Evolutionary conservation across 768 basidiomycete genomes (phyloP).

Genomic region (Boletellus sp.): DNA sequence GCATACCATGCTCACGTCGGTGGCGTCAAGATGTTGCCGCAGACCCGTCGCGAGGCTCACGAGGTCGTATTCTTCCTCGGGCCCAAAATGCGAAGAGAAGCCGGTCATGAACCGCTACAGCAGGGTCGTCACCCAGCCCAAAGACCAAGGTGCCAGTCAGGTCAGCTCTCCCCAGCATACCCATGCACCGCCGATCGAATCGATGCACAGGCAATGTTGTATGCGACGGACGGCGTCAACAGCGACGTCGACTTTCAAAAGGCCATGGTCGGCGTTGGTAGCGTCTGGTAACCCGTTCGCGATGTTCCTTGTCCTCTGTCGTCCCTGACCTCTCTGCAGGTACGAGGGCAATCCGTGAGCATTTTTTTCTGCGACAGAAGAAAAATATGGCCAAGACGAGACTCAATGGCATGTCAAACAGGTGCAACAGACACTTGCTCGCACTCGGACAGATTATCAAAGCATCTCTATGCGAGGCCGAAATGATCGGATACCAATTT

Average conservation of each 20-base stretch:
- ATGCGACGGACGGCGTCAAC: slow-evolving; percentile 92
- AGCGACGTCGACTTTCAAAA: slow-evolving; percentile 84
- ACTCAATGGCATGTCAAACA: slow-evolving; percentile 29
- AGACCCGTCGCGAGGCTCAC: slow-evolving; percentile 16
- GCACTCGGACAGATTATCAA: slow-evolving; percentile 86
- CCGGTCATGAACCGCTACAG: slow-evolving; percentile 68
- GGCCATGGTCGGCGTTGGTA: slow-evolving; percentile 96
- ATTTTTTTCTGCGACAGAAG: no score
- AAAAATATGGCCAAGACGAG: background rate
- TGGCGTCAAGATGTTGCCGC: slow-evolving; percentile 17
- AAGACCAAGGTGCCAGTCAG: slow-evolving; percentile 95
- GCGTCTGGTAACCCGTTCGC: slow-evolving; percentile 73
- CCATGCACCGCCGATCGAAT: background rate
- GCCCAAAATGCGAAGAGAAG: slow-evolving; percentile 37
- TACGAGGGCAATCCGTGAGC: slow-evolving; percentile 98
- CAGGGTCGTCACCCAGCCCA: slow-evolving; percentile 80
- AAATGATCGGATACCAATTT: slow-evolving; percentile 93
- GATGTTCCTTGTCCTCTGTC: background rate
- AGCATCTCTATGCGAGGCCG: slow-evolving; percentile 62
- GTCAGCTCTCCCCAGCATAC: slow-evolving; percentile 32
- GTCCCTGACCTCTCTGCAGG: slow-evolving; percentile 46
- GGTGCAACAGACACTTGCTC: slow-evolving; percentile 93
- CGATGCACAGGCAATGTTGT: slow-evolving; percentile 83
- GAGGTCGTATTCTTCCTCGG: slow-evolving; percentile 38
- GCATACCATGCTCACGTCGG: slow-evolving; percentile 21